These are phyloP conservation scores for Dryadomyces sulphureus DNA, from an alignment of 2,329 filamentous ascomycete genomes.

Conservation along the genomic window DNA sequence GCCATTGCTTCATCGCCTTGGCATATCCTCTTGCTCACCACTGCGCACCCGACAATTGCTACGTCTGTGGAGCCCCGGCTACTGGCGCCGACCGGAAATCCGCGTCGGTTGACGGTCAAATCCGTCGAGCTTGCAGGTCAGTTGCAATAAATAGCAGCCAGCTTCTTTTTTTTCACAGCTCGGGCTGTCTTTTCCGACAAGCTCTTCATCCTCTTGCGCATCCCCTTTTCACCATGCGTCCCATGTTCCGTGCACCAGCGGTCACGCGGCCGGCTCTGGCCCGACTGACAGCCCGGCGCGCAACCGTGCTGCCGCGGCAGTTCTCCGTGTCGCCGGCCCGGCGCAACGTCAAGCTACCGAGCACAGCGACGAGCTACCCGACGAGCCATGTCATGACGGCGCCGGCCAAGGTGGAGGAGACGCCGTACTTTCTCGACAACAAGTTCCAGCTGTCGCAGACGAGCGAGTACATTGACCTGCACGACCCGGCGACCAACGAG, in stretches of 20 bases:
- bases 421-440: constrained; percentile 73
- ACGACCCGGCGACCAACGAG: constrained; percentile 77
- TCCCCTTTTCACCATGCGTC: background rate
- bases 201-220: no score
- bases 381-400: constrained; percentile 51
- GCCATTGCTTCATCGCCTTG: background rate
- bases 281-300: no score
- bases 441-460: constrained; percentile 55
- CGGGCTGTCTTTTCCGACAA: no score
- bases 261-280: background rate
- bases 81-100: background rate
- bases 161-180: no score
- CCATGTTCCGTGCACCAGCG: background rate
- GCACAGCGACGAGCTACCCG: constrained; percentile 47
- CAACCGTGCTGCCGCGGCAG: background rate
- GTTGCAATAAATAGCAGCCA: no score
- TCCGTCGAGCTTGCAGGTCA: background rate
- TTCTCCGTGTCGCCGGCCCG: constrained; percentile 29
- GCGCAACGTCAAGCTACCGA: constrained; percentile 31
- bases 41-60: no score
- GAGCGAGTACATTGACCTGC: constrained; percentile 60
- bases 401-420: constrained; percentile 49
- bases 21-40: no score
- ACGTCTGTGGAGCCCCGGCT: background rate
- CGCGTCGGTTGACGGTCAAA: background rate